Conservation (phyloP, 2,329 filamentous ascomycete genomes). For the Meredithiella fracta region DNA sequence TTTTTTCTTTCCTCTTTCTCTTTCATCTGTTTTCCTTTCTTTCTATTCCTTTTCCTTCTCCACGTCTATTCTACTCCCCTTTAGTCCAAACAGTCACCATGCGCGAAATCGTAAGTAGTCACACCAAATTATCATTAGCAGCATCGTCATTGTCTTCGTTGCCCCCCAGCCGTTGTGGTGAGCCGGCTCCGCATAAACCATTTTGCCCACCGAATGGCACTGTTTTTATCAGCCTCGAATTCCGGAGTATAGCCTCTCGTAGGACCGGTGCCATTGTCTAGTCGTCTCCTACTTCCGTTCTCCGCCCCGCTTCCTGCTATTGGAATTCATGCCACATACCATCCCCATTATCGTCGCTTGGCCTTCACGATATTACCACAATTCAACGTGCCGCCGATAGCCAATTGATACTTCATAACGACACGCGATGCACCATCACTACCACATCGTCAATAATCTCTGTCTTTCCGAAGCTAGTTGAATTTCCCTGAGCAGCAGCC, state of each 20-base stretch:
- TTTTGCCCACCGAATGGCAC: neutral
- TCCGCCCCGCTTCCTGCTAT: neutral
- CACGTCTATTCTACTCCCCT: constrained; percentile 18
- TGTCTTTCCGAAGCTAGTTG: neutral
- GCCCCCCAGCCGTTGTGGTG: neutral
- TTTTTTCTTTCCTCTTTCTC: constrained; percentile 12
- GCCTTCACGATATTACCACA: no score
- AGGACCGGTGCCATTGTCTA: neutral
- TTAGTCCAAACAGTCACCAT: constrained; percentile 30
- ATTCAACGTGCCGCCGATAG: neutral
- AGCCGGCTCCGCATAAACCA: neutral
- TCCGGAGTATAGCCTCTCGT: neutral
- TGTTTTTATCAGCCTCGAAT: neutral
- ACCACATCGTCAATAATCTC: neutral
- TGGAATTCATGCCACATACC: no score
- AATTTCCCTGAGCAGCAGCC: neutral
- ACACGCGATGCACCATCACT: neutral
- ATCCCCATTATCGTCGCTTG: no score
- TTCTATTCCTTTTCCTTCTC: constrained; percentile 15
- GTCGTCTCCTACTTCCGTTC: no score
- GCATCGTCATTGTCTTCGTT: neutral
- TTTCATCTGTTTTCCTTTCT: constrained; percentile 10
- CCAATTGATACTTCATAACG: constrained; percentile 4
- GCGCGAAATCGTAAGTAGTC: constrained; percentile 50
- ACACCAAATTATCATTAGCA: constrained; percentile 6